Evolutionary conservation across 805 yeast genomes (phyloP).

Genomic region (Barnettozyma pratensis): DNA sequence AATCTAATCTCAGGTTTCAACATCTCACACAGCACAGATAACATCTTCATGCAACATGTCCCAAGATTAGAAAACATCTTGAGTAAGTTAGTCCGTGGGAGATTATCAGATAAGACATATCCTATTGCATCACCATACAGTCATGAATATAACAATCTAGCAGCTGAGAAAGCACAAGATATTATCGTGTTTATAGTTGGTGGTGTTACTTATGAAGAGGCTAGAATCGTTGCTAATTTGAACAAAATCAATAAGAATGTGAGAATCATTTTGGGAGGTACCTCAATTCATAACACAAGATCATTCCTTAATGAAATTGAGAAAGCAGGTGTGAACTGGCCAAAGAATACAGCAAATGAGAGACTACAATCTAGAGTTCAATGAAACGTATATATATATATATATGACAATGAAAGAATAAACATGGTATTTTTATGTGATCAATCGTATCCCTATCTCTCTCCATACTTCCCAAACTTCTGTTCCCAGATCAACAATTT

Average conservation of each 20-base stretch:
- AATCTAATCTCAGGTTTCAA: constrained; percentile 30
- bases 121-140: constrained; percentile 38
- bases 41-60: constrained; percentile 86
- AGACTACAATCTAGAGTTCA: constrained; percentile 10
- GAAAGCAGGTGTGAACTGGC: constrained; percentile 35
- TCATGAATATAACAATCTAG: constrained; percentile 15
- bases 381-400: neutral
- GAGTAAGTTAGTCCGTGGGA: constrained; percentile 31
- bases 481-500: constrained; percentile 77
- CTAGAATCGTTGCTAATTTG: constrained; percentile 72
- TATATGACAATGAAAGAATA: neutral
- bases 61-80: constrained; percentile 56
- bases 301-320: constrained; percentile 29
- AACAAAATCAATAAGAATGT: constrained; percentile 49
- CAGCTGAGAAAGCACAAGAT: constrained; percentile 47
- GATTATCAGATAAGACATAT: constrained; percentile 30
- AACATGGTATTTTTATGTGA: neutral
- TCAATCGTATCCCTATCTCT: constrained; percentile 4
- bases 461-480: constrained; percentile 38
- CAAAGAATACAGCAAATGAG: constrained; percentile 13
- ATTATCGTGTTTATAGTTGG: constrained; percentile 74
- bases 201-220: constrained; percentile 91
- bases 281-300: constrained; percentile 47
- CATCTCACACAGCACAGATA: constrained; percentile 42
- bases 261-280: constrained; percentile 78